phyloP scores from a whole-genome alignment of 2,329 filamentous ascomycete species.

The Colletotrichum tamarilloi region DNA sequence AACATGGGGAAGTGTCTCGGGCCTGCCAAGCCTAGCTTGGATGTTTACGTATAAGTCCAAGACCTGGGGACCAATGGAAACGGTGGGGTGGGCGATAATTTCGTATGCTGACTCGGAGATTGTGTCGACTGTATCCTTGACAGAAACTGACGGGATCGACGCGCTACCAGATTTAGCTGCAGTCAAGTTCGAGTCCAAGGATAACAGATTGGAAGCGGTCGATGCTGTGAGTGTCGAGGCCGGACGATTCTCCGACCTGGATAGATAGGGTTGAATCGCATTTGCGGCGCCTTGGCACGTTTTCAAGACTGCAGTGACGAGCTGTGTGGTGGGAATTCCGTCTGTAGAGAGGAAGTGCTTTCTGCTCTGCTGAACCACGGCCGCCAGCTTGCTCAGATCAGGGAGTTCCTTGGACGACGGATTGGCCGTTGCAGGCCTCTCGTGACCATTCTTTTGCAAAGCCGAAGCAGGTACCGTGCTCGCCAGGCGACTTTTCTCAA shows the following conservation, averaged over 20 bases:
- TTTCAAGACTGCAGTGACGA: slow-evolving; percentile 56
- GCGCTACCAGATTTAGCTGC: slow-evolving; percentile 30
- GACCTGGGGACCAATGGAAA: slow-evolving; percentile 81
- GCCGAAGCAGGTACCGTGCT: slow-evolving; percentile 17
- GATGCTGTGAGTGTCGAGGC: slow-evolving; percentile 60
- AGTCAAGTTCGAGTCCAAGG: slow-evolving; percentile 43
- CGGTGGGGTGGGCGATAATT: slow-evolving; percentile 77
- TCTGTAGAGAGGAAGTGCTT: slow-evolving; percentile 56
- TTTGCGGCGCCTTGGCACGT: slow-evolving; percentile 57
- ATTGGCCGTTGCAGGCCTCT: slow-evolving; percentile 12
- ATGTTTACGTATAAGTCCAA: slow-evolving; percentile 81
- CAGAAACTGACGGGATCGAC: slow-evolving; percentile 34
- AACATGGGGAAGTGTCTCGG: slow-evolving; percentile 81
- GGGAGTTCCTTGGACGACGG: slow-evolving; percentile 41
- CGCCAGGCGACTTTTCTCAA: slow-evolving; percentile 11
- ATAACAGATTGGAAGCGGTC: slow-evolving; percentile 48
- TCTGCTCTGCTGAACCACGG: slow-evolving; percentile 54
- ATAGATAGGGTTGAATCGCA: slow-evolving; percentile 54
- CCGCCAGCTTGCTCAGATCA: slow-evolving; percentile 53
- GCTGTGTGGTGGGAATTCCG: slow-evolving; percentile 56
- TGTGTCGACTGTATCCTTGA: slow-evolving; percentile 59
- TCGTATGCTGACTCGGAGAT: slow-evolving; percentile 73
- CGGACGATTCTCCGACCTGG: slow-evolving; percentile 51
- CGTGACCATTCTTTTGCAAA: slow-evolving; percentile 10
- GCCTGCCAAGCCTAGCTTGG: slow-evolving; percentile 77